A percentile compares a stretch with the other conserved stretches of the same genome.
Evolutionary conservation across 495 filamentous ascomycete genomes (phyloP).

Genomic region (Hyaloscypha finlandica): DNA sequence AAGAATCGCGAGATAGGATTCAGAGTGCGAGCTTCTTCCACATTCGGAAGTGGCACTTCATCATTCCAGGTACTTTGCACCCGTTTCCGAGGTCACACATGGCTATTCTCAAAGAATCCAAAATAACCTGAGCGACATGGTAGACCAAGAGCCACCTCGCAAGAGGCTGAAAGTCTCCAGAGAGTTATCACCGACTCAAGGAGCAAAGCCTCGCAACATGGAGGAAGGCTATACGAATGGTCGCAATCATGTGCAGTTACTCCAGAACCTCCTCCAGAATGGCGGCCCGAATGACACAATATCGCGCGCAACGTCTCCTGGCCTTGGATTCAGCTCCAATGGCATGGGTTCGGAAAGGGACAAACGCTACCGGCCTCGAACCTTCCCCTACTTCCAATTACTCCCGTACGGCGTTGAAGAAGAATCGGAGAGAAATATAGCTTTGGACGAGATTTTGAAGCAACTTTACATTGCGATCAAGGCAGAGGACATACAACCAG

Average conservation of each 20-base stretch:
- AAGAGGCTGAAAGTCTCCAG: slow-evolving; percentile 15
- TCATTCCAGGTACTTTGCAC: slow-evolving; percentile 2
- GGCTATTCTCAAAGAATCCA: neutral
- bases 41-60: neutral
- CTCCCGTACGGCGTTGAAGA: slow-evolving; percentile 87
- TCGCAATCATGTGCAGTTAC: slow-evolving; percentile 27
- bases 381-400: slow-evolving; percentile 86
- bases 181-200: neutral
- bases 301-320: slow-evolving; percentile 35
- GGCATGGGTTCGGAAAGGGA: slow-evolving; percentile 28
- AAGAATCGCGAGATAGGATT: neutral
- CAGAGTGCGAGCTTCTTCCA: neutral
- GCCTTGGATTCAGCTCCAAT: slow-evolving; percentile 27
- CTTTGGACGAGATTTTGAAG: slow-evolving; percentile 81
- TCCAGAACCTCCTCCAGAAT: slow-evolving; percentile 27
- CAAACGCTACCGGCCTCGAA: slow-evolving; percentile 79
- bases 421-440: slow-evolving; percentile 67
- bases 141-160: slow-evolving; percentile 5
- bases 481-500: slow-evolving; percentile 90
- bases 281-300: slow-evolving; percentile 25
- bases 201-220: slow-evolving; percentile 19
- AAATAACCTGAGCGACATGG: slow-evolving; percentile 13
- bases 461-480: slow-evolving; percentile 89
- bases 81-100: slow-evolving; percentile 9
- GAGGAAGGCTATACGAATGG: slow-evolving; percentile 30